A percentile compares a stretch with the other conserved stretches of the same genome.
These are phyloP conservation scores for Pholiota molesta DNA, from an alignment of 768 basidiomycete genomes.

Conservation along the genomic window DNA sequence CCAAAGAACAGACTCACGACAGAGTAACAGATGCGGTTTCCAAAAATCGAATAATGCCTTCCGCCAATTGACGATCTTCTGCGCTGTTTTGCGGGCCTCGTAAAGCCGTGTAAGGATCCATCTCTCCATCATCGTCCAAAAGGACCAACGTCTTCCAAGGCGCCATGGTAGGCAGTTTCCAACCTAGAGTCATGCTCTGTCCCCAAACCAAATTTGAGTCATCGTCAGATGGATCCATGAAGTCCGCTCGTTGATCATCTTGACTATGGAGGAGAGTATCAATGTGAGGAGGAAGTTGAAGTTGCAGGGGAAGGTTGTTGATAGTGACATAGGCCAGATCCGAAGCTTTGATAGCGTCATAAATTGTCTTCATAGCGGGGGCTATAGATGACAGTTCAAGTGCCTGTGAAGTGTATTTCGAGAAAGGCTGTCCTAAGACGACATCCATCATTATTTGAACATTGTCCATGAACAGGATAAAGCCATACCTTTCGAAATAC, in stretches of 20 bases:
- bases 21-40: constrained; percentile 73
- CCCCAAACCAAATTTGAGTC: constrained; percentile 63
- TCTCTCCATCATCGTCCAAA: constrained; percentile 58
- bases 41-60: constrained; percentile 75
- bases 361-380: constrained; percentile 77
- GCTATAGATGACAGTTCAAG: constrained; percentile 73
- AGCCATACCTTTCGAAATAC: constrained; percentile 59
- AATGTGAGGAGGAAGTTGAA: constrained; percentile 85
- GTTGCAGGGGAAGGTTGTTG: constrained; percentile 77
- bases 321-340: constrained; percentile 80
- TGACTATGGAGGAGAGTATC: constrained; percentile 71
- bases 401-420: constrained; percentile 57
- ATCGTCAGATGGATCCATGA: constrained; percentile 51
- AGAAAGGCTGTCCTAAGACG: constrained; percentile 62
- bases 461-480: constrained; percentile 5
- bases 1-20: constrained; percentile 55
- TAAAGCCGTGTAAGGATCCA: constrained; percentile 63
- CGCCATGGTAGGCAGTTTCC: constrained; percentile 70
- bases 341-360: constrained; percentile 75
- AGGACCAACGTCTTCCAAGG: constrained; percentile 94
- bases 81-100: constrained; percentile 59
- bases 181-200: constrained; percentile 68
- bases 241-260: constrained; percentile 58
- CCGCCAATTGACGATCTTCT: constrained; percentile 69
- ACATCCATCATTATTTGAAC: constrained; percentile 9